Percentiles rank a stretch among this genome's conserved stretches.
Evolutionary conservation across 2,329 filamentous ascomycete genomes (phyloP).

Genomic region (Cercospora citrullina): DNA sequence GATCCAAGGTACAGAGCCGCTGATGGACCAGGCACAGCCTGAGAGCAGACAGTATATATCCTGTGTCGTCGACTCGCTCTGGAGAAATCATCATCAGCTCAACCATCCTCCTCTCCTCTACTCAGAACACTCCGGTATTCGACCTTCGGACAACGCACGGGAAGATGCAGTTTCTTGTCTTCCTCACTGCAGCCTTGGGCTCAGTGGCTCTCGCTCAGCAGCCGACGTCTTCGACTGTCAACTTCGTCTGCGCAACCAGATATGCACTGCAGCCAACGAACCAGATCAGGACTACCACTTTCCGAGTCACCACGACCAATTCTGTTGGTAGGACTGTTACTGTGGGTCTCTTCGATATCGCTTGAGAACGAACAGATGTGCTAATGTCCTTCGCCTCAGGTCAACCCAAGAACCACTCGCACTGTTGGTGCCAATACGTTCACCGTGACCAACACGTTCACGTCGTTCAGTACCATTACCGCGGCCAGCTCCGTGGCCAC

Average conservation of each 20-base stretch:
- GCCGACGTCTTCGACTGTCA: conserved; percentile 6
- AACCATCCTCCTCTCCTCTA: background rate
- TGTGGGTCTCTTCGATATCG: background rate
- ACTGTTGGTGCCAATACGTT: background rate
- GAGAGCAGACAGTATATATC: conserved; percentile 7
- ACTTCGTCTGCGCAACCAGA: conserved; percentile 6
- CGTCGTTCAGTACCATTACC: conserved; percentile 5
- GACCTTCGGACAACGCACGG: background rate
- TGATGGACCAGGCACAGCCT: background rate
- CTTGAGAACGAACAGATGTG: background rate
- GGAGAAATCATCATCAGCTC: conserved; percentile 11
- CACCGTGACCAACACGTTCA: conserved; percentile 15
- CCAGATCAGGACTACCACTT: conserved; percentile 9
- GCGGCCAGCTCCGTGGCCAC: background rate
- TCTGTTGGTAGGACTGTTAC: conserved; percentile 5
- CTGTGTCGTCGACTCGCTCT: background rate
- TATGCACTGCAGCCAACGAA: conserved; percentile 2
- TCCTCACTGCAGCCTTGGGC: conserved; percentile 8
- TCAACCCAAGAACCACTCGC: conserved; percentile 1
- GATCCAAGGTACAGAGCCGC: background rate
- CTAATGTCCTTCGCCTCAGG: background rate
- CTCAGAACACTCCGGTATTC: conserved; percentile 1
- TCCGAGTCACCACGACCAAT: conserved; percentile 5
- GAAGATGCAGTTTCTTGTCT: conserved; percentile 12
- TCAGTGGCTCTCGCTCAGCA: conserved; percentile 8